phyloP scores from a whole-genome alignment of 2,329 filamentous ascomycete species.

The Aspergillus clavatus region DNA sequence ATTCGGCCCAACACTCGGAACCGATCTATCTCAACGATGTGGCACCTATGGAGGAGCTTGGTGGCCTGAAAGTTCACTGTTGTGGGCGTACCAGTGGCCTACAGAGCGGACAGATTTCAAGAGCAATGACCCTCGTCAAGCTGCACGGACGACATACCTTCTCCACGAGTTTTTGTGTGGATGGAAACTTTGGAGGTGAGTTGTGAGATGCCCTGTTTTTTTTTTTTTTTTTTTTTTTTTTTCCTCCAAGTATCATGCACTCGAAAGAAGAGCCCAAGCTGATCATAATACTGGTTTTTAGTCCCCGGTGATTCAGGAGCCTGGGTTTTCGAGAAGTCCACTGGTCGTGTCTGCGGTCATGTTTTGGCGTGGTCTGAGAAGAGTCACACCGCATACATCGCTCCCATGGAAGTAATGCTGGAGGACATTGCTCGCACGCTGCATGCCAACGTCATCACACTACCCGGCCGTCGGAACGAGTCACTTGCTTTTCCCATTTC shows the following conservation, averaged over 20 bases:
- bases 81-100: conserved; percentile 82
- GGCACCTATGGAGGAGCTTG: conserved; percentile 54
- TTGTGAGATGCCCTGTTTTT: conserved; percentile 19
- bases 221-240: too few species aligned
- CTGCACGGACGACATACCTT: conserved; percentile 79
- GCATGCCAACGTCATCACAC: conserved; percentile 62
- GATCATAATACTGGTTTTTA: conserved; percentile 17
- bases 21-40: conserved; percentile 53
- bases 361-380: conserved; percentile 81
- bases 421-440: conserved; percentile 79
- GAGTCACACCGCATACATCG: conserved; percentile 82
- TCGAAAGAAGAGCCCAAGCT: conserved; percentile 6
- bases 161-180: conserved; percentile 64
- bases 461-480: conserved; percentile 53
- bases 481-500: conserved; percentile 21
- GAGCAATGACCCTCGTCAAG: conserved; percentile 76
- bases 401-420: conserved; percentile 86
- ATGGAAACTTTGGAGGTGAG: conserved; percentile 54
- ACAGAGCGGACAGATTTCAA: conserved; percentile 71
- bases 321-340: conserved; percentile 78
- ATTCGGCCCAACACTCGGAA: conserved; percentile 27
- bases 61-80: conserved; percentile 77
- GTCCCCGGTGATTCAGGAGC: conserved; percentile 88
- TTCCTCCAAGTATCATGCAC: too few species aligned
- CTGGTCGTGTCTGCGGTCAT: conserved; percentile 81